phyloP scores from a whole-genome alignment of 176 grass and related monocot genomes.

The Neostapfia colusana region DNA sequence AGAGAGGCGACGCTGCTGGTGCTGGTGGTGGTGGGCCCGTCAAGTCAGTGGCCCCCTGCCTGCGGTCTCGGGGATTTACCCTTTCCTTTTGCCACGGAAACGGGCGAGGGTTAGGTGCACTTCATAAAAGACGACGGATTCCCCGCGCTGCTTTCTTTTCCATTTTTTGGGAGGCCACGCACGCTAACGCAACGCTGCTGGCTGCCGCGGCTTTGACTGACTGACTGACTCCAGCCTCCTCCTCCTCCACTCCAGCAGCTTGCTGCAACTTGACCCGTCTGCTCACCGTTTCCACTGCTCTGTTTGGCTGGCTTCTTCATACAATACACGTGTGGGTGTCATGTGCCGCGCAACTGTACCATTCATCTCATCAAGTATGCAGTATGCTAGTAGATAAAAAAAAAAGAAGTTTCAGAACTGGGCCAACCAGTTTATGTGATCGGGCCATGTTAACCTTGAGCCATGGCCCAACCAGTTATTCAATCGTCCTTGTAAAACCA shows the following conservation, averaged over 20 bases:
- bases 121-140: constrained; percentile 8
- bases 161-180: background rate
- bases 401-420: too few relatives aligned
- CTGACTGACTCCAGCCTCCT: background rate
- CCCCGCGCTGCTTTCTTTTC: background rate
- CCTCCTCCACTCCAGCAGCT: background rate
- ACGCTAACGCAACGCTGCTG: too few relatives aligned
- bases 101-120: background rate
- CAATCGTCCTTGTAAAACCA: background rate
- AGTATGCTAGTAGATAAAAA: background rate
- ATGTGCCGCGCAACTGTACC: background rate
- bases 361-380: background rate
- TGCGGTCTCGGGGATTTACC: too few relatives aligned
- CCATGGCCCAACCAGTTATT: background rate
- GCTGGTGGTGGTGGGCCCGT: background rate
- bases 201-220: background rate
- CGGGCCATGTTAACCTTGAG: background rate
- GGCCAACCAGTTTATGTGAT: too few relatives aligned
- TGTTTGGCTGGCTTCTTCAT: background rate
- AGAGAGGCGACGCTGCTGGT: too few relatives aligned
- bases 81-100: background rate
- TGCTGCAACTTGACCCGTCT: background rate
- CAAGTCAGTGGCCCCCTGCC: background rate
- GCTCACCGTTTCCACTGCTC: too few relatives aligned
- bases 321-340: background rate